Evolutionary conservation across 148 eudicot genomes (phyloP).

Genomic region (Tetragonia tetragonoides): DNA sequence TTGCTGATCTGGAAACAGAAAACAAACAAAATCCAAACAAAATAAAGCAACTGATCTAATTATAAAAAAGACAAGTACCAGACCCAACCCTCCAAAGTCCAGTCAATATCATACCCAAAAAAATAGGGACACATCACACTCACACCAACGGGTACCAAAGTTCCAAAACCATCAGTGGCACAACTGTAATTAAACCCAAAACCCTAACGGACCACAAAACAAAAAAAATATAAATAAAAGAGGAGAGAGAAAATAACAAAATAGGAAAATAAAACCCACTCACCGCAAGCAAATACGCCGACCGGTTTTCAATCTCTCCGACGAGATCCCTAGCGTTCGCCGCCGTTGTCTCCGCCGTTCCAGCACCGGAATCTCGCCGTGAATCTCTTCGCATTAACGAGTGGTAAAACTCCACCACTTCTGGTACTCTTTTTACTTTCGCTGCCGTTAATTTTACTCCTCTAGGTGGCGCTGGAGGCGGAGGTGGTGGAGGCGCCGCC

Average conservation of each 20-base stretch:
- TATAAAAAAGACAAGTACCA: conserved; percentile 26
- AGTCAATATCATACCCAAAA: conserved; percentile 27
- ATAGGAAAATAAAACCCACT: conserved; percentile 20
- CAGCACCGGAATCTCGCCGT: conserved; percentile 61
- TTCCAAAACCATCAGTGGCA: conserved; percentile 25
- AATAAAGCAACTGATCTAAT: conserved; percentile 13
- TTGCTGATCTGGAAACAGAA: conserved; percentile 22
- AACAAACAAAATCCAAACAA: conserved; percentile 23
- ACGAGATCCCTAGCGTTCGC: conserved; percentile 71
- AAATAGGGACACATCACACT: not conserved
- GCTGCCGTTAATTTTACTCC: conserved; percentile 41
- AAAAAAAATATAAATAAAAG: too few species aligned
- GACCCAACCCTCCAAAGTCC: not conserved
- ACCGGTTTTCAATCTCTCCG: conserved; percentile 89
- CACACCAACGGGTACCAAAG: too few species aligned
- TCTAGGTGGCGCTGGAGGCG: conserved; percentile 51
- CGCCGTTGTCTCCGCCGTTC: conserved; percentile 37
- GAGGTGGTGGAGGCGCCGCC: conserved; percentile 45
- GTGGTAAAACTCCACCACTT: conserved; percentile 92
- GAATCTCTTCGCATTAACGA: conserved; percentile 84
- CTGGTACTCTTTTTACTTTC: conserved; percentile 90
- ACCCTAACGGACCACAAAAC: not conserved
- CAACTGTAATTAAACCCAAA: conserved; percentile 21
- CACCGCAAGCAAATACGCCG: conserved; percentile 74
- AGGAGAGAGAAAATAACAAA: too few species aligned